Base-by-base conservation (phyloP, 352 stramenopile species). In the Globisporangium polare region DNA sequence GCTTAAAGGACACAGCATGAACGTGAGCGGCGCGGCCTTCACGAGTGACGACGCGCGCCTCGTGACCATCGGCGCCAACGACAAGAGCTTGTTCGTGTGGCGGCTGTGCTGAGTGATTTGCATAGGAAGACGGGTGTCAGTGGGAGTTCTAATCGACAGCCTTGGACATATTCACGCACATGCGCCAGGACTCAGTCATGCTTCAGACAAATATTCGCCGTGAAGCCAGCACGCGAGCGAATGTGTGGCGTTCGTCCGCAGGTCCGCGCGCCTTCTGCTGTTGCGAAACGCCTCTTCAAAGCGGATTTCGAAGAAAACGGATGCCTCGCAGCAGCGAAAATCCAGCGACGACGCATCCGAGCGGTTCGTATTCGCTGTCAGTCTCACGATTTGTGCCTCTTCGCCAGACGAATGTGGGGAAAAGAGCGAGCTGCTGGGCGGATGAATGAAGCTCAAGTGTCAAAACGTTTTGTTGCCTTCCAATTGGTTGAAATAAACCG, bases 31-130 rank as follows among this genome's bases (percentile, higher is more conserved):
- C 63, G 79, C 90, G 45, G 71, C 57, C n/a, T 90, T 91, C 64
- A 92, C 79, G 6, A 80, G 74, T 58, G 80, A 92, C 43, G 85
- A 92, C 59, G 70, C 74, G 33, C 75, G 74, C 3, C 62, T 94
- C 47, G 73, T 92, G 43, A 83, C 74, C 56, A 78, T 92, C 58
- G 85, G 85, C 10, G 77, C 69, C n/a, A 79, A 80, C 47, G 85
- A 92, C 69, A 86, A 85, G 54, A 87, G 72, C 42, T 41, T 94
- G 13, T 74, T 94, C 41, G 80, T 92, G n/a, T 94, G 85, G 82
- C 27, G 42, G 7, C 31, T 72, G 9, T 56, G 54, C 49, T 68
- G 37, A 63, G 6, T 37, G 45, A 29, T 50, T 29, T 15, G 9
- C 33, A 39, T 39, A 17, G 33, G 33, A 17, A 39, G 33, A 18